Evolutionary conservation across 441 rosid species (phyloP).

Genomic region (Brassica balearica): DNA sequence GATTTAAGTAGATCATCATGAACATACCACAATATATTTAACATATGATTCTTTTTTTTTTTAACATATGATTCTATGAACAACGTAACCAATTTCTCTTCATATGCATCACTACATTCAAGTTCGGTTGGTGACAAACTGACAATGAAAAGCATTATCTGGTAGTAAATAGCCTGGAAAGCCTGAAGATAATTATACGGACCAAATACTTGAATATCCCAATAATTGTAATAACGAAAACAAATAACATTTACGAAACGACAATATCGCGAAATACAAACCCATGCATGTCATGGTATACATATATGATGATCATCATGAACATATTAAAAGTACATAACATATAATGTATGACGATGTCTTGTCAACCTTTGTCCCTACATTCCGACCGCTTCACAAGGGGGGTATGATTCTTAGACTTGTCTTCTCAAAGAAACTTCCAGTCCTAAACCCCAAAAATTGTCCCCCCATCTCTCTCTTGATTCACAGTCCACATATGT

Average conservation of each 20-base stretch:
- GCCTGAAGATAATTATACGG: background rate
- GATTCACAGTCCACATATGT: slow-evolving; percentile 34
- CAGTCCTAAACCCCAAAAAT: slow-evolving; percentile 26
- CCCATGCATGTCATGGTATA: slow-evolving; percentile 38
- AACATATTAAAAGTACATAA: slow-evolving; percentile 36
- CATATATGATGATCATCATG: slow-evolving; percentile 10
- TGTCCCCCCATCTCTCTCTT: slow-evolving; percentile 9
- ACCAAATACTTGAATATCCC: slow-evolving; percentile 9
- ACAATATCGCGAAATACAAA: slow-evolving; percentile 24
- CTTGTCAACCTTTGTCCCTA: slow-evolving; percentile 41
- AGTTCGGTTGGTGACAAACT: background rate
- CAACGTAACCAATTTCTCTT: background rate
- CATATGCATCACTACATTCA: slow-evolving; percentile 15
- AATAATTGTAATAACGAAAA: slow-evolving; percentile 3
- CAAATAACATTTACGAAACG: slow-evolving; percentile 39
- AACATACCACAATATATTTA: too few species aligned
- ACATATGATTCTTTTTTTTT: too few species aligned
- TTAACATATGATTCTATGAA: background rate
- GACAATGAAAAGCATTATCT: background rate
- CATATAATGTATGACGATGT: slow-evolving; percentile 31
- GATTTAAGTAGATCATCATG: too few species aligned
- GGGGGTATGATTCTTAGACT: slow-evolving; percentile 30
- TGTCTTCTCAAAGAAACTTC: slow-evolving; percentile 37
- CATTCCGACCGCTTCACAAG: slow-evolving; percentile 43
- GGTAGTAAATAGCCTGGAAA: slow-evolving; percentile 1